Percentiles rank a stretch among this genome's conserved stretches.
phyloP scores from a whole-genome alignment of 768 basidiomycete species.

The Suillus weaverae region DNA sequence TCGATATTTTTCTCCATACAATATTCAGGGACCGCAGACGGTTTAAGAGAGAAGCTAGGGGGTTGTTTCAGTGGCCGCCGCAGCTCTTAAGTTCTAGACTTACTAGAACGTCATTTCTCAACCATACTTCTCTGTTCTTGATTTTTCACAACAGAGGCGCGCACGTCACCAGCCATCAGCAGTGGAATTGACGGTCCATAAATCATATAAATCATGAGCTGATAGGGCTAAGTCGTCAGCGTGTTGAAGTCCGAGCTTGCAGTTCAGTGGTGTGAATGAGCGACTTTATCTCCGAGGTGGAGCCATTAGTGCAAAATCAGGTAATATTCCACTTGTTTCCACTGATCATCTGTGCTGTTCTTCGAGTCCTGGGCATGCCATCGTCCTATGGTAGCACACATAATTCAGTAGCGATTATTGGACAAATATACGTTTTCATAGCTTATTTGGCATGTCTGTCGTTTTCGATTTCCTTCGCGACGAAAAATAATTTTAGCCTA shows the following conservation, averaged over 20 bases:
- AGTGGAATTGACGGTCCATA: neutral
- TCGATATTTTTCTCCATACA: neutral
- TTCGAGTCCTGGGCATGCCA: neutral
- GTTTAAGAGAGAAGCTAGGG: neutral
- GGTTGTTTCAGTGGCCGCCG: neutral
- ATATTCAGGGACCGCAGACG: neutral
- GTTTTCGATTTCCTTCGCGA: neutral
- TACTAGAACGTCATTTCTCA: neutral
- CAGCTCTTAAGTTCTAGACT: neutral
- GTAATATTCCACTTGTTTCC: neutral
- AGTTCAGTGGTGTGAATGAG: neutral
- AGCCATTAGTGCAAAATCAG: neutral
- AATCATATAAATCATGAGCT: neutral
- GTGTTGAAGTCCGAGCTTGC: neutral
- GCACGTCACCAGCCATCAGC: no score
- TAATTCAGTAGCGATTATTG: neutral
- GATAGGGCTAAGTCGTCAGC: neutral
- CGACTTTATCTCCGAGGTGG: neutral
- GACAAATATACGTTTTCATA: neutral
- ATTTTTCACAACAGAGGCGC: neutral
- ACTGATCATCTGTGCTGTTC: neutral
- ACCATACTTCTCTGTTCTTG: neutral
- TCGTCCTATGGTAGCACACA: neutral
- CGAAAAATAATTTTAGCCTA: neutral
- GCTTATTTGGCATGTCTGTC: neutral